phyloP scores from a whole-genome alignment of 1,139 yeast species.

The Scheffersomyces quercinus region DNA sequence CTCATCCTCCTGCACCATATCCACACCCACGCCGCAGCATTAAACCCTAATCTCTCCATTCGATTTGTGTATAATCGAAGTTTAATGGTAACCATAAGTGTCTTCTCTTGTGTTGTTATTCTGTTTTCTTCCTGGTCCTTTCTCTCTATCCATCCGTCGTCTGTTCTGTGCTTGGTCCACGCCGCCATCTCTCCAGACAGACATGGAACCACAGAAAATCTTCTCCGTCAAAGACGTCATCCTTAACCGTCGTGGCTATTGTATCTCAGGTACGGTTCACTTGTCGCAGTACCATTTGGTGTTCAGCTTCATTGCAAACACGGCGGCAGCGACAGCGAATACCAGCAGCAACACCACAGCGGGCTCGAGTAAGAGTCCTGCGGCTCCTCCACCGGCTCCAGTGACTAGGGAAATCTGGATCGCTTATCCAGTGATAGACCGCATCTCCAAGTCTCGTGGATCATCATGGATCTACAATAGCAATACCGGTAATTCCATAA shows the following conservation, averaged over 20 bases:
- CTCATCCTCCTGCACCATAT: too few relatives aligned
- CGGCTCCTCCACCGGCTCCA: constrained; percentile 11
- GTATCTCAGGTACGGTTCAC: constrained; percentile 68
- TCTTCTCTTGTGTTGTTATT: not conserved
- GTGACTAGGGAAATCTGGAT: constrained; percentile 78
- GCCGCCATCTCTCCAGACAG: not conserved
- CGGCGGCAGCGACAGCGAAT: too few relatives aligned
- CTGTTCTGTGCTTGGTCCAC: too few relatives aligned
- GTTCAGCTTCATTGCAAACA: constrained; percentile 45
- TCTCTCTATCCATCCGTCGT: not conserved
- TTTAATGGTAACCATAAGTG: too few relatives aligned
- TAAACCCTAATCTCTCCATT: too few relatives aligned
- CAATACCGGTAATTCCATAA: constrained; percentile 1
- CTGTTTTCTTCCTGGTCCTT: not conserved
- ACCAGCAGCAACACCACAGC: too few relatives aligned
- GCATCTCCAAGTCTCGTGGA: constrained; percentile 61
- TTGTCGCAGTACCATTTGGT: constrained; percentile 86
- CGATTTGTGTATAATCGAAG: too few relatives aligned
- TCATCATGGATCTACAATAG: constrained; percentile 34
- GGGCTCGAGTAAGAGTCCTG: constrained; percentile 5
- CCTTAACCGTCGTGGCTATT: constrained; percentile 68
- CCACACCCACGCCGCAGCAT: too few relatives aligned
- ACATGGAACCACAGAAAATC: constrained; percentile 2
- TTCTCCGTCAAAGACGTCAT: constrained; percentile 63
- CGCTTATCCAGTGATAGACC: constrained; percentile 83